These are phyloP conservation scores for Tilletiaria anomala DNA, from an alignment of 1,284 basidiomycete genomes.

Conservation along the genomic window DNA sequence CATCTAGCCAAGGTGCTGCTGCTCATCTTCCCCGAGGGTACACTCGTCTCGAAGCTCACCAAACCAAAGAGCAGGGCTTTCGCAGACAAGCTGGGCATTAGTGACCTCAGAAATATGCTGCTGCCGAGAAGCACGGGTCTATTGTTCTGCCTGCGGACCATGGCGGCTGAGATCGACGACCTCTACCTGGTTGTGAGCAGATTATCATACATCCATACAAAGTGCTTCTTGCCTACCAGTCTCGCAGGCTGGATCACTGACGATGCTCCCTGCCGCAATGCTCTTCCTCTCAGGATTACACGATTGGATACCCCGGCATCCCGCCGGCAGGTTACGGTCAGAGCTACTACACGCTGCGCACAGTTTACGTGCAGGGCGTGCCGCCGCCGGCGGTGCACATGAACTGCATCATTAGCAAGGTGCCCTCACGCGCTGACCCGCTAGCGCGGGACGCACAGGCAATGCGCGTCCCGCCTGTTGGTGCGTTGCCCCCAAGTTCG, in stretches of 20 bases:
- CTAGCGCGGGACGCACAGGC: too few species aligned
- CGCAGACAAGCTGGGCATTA: slow-evolving; percentile 40
- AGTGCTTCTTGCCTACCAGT: too few species aligned
- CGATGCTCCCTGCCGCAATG: not conserved
- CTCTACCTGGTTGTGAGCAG: slow-evolving; percentile 60
- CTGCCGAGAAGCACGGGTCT: slow-evolving; percentile 82
- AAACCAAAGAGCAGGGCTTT: slow-evolving; percentile 20
- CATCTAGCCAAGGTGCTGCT: slow-evolving; percentile 12
- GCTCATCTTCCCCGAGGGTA: slow-evolving; percentile 33
- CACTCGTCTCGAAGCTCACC: slow-evolving; percentile 19
- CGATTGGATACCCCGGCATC: slow-evolving; percentile 72
- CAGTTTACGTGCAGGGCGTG: slow-evolving; percentile 67
- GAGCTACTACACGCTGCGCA: slow-evolving; percentile 66
- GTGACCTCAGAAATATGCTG: slow-evolving; percentile 62
- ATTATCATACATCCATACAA: too few species aligned
- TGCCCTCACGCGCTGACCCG: too few species aligned
- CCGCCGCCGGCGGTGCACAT: slow-evolving; percentile 75
- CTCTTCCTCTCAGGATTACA: slow-evolving; percentile 43
- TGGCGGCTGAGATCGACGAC: slow-evolving; percentile 60
- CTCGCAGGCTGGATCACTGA: not conserved
- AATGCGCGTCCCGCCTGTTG: not conserved
- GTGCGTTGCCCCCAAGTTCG: not conserved
- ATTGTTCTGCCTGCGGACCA: slow-evolving; percentile 65
- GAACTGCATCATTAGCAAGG: slow-evolving; percentile 40
- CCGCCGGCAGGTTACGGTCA: slow-evolving; percentile 52